Evolutionary conservation across 2,329 filamentous ascomycete species (phyloP), one percentile per base, ranked within the genome.

Genomic region (Orbilia brochopaga): DNA sequence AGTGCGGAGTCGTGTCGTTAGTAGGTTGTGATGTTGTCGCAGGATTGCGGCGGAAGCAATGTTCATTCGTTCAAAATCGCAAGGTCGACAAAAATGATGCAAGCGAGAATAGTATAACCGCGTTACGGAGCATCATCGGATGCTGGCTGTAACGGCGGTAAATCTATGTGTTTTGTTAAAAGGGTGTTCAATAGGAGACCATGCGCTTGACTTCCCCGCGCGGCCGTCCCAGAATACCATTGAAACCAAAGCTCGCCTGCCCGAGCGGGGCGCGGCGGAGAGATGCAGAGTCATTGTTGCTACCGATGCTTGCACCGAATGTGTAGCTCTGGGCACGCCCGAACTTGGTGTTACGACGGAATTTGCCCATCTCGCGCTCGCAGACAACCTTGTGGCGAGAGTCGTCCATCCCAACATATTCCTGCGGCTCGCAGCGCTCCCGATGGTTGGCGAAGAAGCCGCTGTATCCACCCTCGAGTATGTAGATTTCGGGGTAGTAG

Each of bases 401-500:
- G 75, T 90, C 91, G 75, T 88, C 90, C 94, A 99, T 99, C 80
- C 94, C 92, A 69, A 99, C 91, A 78, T 99, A 99, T 78, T 93
- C 92, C 77, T 96, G 92, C 21, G 94, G 94, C 77, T 88, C 94
- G 83, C 94, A 99, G 73, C 92, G 87, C 52, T 85, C 82, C 58
- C 88, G 87, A 79, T 96, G 87, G 74, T 90, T 84, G 23, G 85
- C 82, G 79, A 93, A 99, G 83, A 99, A 99, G 27, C 87, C 87
- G 79, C 92, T 96, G 82, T 99, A 99, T 48, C 94, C 94, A 72
- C 94, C 94, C 75, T 97, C 92, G 44, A 99, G 84, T 76, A 99
- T 96, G 80, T 99, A 99, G 75, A 97, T 88, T 79, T 99, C 94
- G 1, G 94, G 94, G 78, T 96, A 99, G n/a, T 89, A 92, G 72